Conservation (phyloP, 2,329 filamentous ascomycete species). For the Fusarium caatingaense region DNA sequence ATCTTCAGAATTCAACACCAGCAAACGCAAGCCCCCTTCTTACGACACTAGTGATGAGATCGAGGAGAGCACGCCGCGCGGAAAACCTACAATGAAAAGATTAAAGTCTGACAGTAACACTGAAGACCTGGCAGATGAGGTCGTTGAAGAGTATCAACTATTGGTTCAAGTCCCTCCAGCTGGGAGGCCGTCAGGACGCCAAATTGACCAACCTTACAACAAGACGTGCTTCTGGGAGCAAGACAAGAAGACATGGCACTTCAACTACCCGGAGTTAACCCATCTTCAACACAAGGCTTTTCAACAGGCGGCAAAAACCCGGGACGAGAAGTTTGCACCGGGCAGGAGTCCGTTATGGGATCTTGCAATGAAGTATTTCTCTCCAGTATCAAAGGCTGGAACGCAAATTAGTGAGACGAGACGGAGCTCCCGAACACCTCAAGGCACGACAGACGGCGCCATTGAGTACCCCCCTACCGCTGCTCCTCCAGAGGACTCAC, state of each 20-base stretch:
- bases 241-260: conserved; percentile 68
- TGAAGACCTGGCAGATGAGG: conserved; percentile 50
- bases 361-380: conserved; percentile 69
- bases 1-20: conserved; percentile 58
- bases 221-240: conserved; percentile 70
- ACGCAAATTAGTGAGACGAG: conserved; percentile 19
- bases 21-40: conserved; percentile 66
- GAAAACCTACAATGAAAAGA: conserved; percentile 66
- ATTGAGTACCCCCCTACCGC: conserved; percentile 50
- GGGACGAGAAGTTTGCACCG: conserved; percentile 65
- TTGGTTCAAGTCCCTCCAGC: conserved; percentile 63
- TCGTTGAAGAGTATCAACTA: conserved; percentile 59
- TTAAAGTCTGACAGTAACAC: conserved; percentile 63
- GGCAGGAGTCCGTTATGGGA: conserved; percentile 65
- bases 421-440: conserved; percentile 27
- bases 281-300: conserved; percentile 68
- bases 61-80: conserved; percentile 51
- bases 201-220: conserved; percentile 67
- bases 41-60: conserved; percentile 65
- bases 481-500: conserved; percentile 41
- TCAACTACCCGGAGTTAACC: conserved; percentile 73
- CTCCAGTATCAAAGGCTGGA: conserved; percentile 53
- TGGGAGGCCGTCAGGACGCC: conserved; percentile 62
- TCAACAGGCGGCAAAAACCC: conserved; percentile 60
- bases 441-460: conserved; percentile 42